Evolutionary conservation across 2,329 filamentous ascomycete genomes (phyloP), one percentile per base, ranked within the genome.

Genomic region (Verticillium tricorpus): DNA sequence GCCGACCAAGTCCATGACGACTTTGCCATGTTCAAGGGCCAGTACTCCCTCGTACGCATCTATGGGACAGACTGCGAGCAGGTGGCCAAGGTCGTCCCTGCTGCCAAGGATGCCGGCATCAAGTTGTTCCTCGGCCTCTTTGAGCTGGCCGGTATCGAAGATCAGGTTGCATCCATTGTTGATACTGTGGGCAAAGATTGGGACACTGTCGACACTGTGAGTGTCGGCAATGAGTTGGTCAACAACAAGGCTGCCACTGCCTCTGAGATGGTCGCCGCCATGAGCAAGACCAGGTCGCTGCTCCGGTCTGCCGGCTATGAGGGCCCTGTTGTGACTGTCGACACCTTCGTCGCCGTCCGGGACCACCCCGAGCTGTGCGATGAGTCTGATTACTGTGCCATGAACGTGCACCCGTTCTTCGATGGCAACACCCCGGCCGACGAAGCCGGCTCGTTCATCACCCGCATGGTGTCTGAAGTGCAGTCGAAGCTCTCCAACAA

Each of bases 341-440:
- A 97, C 72, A 94, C 91, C 1, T 90, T 91, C 69, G 82, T 85
- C 25, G 87, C 89, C 5, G 82, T 87, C n/a, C 78, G 88, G 57
- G 76, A 79, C 58, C 83, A 94, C 68, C 88, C 89, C 0, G 77
- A 84, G 59, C 82, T 97, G 57, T 96, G 92, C 76, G 74, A 86
- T 31, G 81, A 79, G 56, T 91, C 89, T 1, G 92, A 96, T 70
- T 91, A 90, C 77, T 92, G 89, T 69, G 90, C 91, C 17, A 85
- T 89, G 72, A 96, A 97, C 76, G 85, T 87, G 67, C 92, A 96
- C 74, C 85, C 92, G 14, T 96, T 93, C 82, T 96, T 95, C 74
- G 90, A 96, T 68, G 75, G 80, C 3, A 85, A 83, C 56, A 83
- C 84, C 31, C 73, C 74, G 2, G 84, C 91, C 1, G 74, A 78